Evolutionary conservation across 2,329 filamentous ascomycete genomes (phyloP), one percentile per base, ranked within the genome.

Genomic region (Orbilia brochopaga): DNA sequence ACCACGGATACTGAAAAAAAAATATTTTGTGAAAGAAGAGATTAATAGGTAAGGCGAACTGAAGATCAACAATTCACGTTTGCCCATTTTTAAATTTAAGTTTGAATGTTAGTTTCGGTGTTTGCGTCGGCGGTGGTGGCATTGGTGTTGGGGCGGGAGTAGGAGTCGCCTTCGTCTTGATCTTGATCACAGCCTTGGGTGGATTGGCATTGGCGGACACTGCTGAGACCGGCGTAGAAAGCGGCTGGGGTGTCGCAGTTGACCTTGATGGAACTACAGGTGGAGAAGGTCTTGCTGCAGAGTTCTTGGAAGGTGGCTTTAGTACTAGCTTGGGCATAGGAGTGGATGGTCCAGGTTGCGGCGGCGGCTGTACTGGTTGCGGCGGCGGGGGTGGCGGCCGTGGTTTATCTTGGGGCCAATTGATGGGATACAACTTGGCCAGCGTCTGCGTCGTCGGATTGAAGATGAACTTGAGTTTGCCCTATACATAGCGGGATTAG

Each of bases 401-500:
- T 10, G 69, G 56, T 17, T 51, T 57, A 19, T 64, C 32, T 32
- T 64, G 63, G 3, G 70, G 70, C 64, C 59, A 73, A 19, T 66
- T 64, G 17, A 64, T 58, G 44, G 70, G 63, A 40, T 60, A 52
- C 1, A 69, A 13, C 24, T 64, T 64, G 17, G 23, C 59, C 48
- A 64, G 69, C 23, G 48, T 50, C 27, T 58, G 67, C 23, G 59
- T 69, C 23, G 21, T 73, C 21, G 56, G 72, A 54, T 64, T 74
- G 69, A 69, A 74, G 56, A 70, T 76, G 54, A 76, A 72, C 30
- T 72, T 57, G 58, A 76, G 48, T 44, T 77, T 70, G 73, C 74
- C 74, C 70, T 77, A 54, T 56, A 13, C 48, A 48, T 44, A 3
- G 42, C 32, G 10, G 62, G 24, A 7, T 35, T 19, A 10, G 19